Conservation (phyloP, 768 basidiomycete genomes). For the Tricholoma flavovirens region DNA sequence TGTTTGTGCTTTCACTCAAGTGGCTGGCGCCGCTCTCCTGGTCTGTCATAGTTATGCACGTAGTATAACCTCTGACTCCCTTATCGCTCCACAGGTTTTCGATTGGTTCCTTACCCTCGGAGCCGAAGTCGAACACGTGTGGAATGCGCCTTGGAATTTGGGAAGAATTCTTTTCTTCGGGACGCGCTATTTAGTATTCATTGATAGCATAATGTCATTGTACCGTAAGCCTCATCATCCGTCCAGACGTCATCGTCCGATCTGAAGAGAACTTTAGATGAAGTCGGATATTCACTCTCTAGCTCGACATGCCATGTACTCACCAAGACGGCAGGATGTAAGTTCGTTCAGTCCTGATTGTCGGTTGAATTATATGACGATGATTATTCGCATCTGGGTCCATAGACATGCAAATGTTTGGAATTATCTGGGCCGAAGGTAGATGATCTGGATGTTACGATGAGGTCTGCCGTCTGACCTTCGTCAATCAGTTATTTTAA, state of each 20-base stretch:
- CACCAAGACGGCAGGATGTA: not conserved
- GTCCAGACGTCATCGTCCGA: not conserved
- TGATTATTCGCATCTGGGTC: not conserved
- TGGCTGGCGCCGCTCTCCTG: not conserved
- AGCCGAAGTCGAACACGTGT: not conserved
- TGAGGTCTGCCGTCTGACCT: not conserved
- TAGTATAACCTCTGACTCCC: not conserved
- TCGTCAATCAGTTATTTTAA: not conserved
- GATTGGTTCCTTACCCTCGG: conserved; percentile 1
- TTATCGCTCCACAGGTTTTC: not conserved
- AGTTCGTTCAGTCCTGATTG: not conserved
- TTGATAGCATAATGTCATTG: not conserved
- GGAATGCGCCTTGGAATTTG: not conserved
- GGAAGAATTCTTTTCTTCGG: not conserved
- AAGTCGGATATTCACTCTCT: not conserved
- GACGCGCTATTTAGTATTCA: not conserved
- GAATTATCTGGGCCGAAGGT: conserved; percentile 1
- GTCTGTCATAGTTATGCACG: not conserved
- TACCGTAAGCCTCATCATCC: not conserved
- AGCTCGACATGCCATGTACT: not conserved
- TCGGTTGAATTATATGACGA: no score
- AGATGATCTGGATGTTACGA: not conserved
- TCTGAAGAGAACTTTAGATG: not conserved
- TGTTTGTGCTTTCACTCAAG: not conserved
- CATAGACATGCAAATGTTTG: not conserved